Percentiles rank a stretch among this genome's conserved stretches.
phyloP scores from a whole-genome alignment of 306 rosid species.

The Citrullus mucosospermus region DNA sequence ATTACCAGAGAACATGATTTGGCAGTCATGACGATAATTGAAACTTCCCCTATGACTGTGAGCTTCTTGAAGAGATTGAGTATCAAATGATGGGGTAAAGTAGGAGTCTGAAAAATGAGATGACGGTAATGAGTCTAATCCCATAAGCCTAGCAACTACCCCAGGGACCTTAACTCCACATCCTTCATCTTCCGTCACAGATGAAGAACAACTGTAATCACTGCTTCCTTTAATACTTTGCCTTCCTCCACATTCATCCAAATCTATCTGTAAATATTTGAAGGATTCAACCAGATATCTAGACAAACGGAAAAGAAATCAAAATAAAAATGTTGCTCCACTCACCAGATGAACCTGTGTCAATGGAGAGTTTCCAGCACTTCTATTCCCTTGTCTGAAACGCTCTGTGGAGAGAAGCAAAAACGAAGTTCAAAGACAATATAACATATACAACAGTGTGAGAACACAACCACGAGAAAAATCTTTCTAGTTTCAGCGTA shows the following conservation, averaged over 20 bases:
- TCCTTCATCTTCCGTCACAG: constrained; percentile 76
- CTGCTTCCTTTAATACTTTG: constrained; percentile 46
- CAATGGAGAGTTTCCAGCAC: constrained; percentile 33
- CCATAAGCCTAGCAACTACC: constrained; percentile 95
- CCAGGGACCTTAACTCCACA: constrained; percentile 54
- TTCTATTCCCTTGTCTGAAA: constrained; percentile 36
- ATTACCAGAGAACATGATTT: constrained; percentile 42
- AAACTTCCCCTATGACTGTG: constrained; percentile 33
- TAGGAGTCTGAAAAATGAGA: constrained; percentile 49
- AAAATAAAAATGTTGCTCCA: neutral
- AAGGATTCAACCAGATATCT: neutral
- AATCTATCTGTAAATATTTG: constrained; percentile 34
- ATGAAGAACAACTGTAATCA: constrained; percentile 77
- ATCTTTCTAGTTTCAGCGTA: neutral
- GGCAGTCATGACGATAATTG: constrained; percentile 36
- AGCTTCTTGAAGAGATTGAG: constrained; percentile 51
- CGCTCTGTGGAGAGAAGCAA: constrained; percentile 31
- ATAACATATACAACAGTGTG: neutral
- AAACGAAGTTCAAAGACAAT: neutral
- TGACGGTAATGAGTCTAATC: constrained; percentile 71
- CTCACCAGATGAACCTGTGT: constrained; percentile 36
- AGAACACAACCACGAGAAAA: neutral
- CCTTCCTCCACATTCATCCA: constrained; percentile 37
- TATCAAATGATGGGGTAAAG: constrained; percentile 53
- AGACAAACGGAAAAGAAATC: neutral